phyloP scores from a whole-genome alignment of 768 basidiomycete species.

The Leucosporidium creatinivorum region DNA sequence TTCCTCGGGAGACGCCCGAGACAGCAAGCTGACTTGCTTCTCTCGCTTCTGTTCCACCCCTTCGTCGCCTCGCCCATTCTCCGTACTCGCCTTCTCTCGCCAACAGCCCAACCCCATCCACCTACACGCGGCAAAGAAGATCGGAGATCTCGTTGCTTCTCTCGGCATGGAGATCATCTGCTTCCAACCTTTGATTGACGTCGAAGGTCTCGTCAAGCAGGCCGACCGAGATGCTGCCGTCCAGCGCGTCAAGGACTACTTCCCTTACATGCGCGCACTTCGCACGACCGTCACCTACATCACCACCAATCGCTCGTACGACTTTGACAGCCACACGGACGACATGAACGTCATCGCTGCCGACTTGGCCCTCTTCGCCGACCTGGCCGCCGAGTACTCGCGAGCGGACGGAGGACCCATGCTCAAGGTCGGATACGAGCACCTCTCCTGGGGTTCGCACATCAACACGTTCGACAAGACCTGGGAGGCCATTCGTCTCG shows the following conservation, averaged over 20 bases:
- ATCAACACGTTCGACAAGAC: constrained; percentile 35
- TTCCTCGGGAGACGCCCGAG: background rate
- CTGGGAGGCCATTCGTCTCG: constrained; percentile 41
- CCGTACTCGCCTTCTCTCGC: background rate
- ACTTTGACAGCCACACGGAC: background rate
- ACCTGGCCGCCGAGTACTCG: constrained; percentile 28
- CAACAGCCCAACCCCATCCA: constrained; percentile 5
- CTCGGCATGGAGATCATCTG: constrained; percentile 15
- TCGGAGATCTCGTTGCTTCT: constrained; percentile 8
- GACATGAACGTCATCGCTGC: background rate
- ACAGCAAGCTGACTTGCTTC: background rate
- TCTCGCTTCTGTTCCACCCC: background rate
- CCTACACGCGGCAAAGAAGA: constrained; percentile 3
- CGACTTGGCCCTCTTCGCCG: constrained; percentile 36
- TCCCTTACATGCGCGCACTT: constrained; percentile 9
- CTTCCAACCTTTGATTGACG: constrained; percentile 16
- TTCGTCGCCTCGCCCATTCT: background rate
- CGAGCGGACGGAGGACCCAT: constrained; percentile 9
- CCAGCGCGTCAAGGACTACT: constrained; percentile 11
- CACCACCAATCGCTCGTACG: constrained; percentile 10
- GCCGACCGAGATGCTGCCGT: constrained; percentile 5
- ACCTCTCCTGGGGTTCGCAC: constrained; percentile 42
- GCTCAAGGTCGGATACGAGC: constrained; percentile 42
- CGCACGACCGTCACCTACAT: constrained; percentile 6
- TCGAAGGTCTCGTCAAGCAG: constrained; percentile 5